These are phyloP conservation scores for Phymatotrichopsis omnivora DNA, from an alignment of 2,329 filamentous ascomycete genomes.

Conservation along the genomic window DNA sequence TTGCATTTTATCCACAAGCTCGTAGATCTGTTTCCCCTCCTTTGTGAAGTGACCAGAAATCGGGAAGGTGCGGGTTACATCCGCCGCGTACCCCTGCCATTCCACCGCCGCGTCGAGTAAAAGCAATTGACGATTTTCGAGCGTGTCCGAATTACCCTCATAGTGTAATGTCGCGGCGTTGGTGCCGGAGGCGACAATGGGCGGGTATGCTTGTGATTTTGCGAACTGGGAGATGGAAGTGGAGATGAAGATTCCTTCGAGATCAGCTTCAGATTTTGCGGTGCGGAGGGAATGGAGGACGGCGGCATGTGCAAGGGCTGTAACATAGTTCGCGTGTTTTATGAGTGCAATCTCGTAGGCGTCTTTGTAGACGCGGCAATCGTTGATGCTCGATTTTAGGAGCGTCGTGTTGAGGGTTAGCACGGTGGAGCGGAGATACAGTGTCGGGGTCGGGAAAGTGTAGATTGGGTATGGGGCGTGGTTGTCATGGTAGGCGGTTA, in stretches of 20 bases:
- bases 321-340: conserved; percentile 68
- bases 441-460: conserved; percentile 22
- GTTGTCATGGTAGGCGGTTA: conserved; percentile 34
- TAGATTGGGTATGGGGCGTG: conserved; percentile 26
- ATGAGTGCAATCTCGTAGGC: conserved; percentile 77
- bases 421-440: conserved; percentile 18
- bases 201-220: conserved; percentile 69
- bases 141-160: conserved; percentile 61
- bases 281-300: conserved; percentile 46
- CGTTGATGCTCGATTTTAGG: conserved; percentile 64
- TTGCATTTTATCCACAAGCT: conserved; percentile 74
- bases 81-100: conserved; percentile 74
- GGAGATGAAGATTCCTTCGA: conserved; percentile 67
- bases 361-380: conserved; percentile 71
- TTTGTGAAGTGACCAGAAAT: conserved; percentile 58
- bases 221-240: conserved; percentile 63
- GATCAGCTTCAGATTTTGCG: conserved; percentile 67
- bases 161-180: conserved; percentile 86
- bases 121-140: conserved; percentile 60
- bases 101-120: conserved; percentile 84
- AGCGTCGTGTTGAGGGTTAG: conserved; percentile 40
- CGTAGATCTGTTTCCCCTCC: conserved; percentile 64
- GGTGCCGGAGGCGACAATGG: conserved; percentile 77
- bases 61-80: conserved; percentile 83
- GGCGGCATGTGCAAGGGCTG: conserved; percentile 62